Evolutionary conservation across 805 yeast genomes (phyloP), one percentile per base, ranked within the genome.

Genomic region (Schizosaccharomyces japonicus): DNA sequence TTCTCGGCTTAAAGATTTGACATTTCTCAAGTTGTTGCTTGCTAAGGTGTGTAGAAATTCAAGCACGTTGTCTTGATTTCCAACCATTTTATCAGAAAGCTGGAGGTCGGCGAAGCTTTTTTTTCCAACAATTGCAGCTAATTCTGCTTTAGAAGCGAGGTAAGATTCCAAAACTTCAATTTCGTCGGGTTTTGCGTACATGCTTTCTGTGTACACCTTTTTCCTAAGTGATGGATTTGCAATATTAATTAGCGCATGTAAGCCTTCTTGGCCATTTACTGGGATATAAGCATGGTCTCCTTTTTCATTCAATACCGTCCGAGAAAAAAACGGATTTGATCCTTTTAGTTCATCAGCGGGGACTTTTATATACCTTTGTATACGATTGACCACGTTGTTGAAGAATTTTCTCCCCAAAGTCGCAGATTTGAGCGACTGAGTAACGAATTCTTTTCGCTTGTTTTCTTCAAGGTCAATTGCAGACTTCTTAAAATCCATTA

Each of bases 21-120:
- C 80, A 17, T 70, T 70, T 0, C 68, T 73, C 49, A 57, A 68
- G 48, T 68, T 70, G 52, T 66, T 67, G 2, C 60, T 58, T 8
- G 78, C 72, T 48, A 85, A 60, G 36, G 76, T 74, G 2, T 66
- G 61, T 48, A 90, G 62, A 53, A 90, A 84, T 7, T 76, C 66
- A 51, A 66, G 60, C 2, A 85, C 98, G 55, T 81, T 75, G 33
- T 72, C 73, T 0, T 95, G 92, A 7, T 63, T 69, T 51, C 75
- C 75, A 6, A 94, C 94, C 94, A 90, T 81, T 59, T 90, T 90
- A 51, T 83, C 93, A 51, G 73, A 75, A 30, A 90, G 63, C 57
- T 82, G 92, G 57, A 90, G 85, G 34, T 78, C 77, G 0, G 87
- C 74, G 61, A 66, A 90, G 31, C 79, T 75, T 21, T 63, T 54